These are phyloP conservation scores for Otatea glauca DNA, from an alignment of 176 grass and related monocot species.

Conservation along the genomic window DNA sequence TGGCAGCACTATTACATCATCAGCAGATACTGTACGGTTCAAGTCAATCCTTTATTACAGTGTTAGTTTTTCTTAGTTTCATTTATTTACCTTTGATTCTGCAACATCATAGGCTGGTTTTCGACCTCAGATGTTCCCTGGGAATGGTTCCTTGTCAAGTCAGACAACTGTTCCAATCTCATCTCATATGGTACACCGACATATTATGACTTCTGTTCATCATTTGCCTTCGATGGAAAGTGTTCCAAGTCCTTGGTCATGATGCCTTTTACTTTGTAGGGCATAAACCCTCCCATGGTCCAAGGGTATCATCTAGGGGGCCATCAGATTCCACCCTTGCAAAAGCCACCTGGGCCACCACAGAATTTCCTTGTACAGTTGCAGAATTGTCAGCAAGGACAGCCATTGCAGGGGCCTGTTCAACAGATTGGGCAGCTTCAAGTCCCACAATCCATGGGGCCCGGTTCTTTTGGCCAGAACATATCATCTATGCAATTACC, in stretches of 20 bases:
- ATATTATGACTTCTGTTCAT: slow-evolving; percentile 31
- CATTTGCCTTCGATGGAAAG: slow-evolving; percentile 27
- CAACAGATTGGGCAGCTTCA: slow-evolving; percentile 71
- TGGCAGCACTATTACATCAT: slow-evolving; percentile 57
- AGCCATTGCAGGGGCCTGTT: slow-evolving; percentile 42
- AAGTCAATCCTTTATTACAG: slow-evolving; percentile 26
- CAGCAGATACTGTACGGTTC: slow-evolving; percentile 71
- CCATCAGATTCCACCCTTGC: slow-evolving; percentile 71
- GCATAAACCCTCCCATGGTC: slow-evolving; percentile 59
- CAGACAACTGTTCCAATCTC: slow-evolving; percentile 60
- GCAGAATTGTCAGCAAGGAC: slow-evolving; percentile 66
- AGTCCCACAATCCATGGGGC: slow-evolving; percentile 57
- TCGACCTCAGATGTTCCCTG: slow-evolving; percentile 50
- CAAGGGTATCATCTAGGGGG: slow-evolving; percentile 64
- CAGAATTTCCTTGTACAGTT: slow-evolving; percentile 69
- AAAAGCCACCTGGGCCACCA: slow-evolving; percentile 57
- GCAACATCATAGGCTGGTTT: slow-evolving; percentile 58
- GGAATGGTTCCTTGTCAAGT: slow-evolving; percentile 65
- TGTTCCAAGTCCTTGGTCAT: slow-evolving; percentile 32
- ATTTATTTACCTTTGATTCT: slow-evolving; percentile 42
- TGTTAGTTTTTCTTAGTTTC: slow-evolving; percentile 27
- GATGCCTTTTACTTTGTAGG: slow-evolving; percentile 55
- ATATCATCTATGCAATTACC: slow-evolving; percentile 68
- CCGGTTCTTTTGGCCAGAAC: slow-evolving; percentile 73
- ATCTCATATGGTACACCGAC: slow-evolving; percentile 64